Base-by-base conservation (phyloP, 495 filamentous ascomycete species). In the Xeromyces bisporus region DNA sequence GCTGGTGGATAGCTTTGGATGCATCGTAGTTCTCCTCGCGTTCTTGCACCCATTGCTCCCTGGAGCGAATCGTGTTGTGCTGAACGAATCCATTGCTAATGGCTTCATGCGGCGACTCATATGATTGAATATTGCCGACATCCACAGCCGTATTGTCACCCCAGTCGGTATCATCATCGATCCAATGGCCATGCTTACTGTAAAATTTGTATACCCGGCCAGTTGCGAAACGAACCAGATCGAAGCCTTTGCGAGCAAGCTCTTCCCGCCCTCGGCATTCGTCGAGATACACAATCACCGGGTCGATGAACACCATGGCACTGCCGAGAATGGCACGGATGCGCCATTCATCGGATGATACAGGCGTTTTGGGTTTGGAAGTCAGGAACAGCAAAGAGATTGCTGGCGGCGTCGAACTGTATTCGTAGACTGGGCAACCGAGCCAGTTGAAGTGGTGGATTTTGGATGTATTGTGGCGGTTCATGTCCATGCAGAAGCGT, bases 391-490 rank as follows among this genome's bases (percentile, higher is more conserved):
- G 48, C 2, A 61, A 40, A 0, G 53, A 62, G 4, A 53, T 36
- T 12, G 41, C 41, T 2, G 58, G 43, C 0, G 41, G 28, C 2
- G 56, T 62, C 0, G 21, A 5, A 23, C 48, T 56, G 12, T 33
- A 23, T 2, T 31, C 15, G 5, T 34, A 37, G 1, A 53, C 35
- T 2, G 37, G 37, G 3, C 29, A 0, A 0, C 50, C 42, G 3
- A 40, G 13, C 41, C 50, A 55, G 29, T 60, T 62, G 32, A 46
- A 50, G 28, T 64, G 60, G 14, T 62, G 59, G 20, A 21, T 21
- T 21, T 21, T 21, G 20, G 5, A 21, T 5, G 20, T 2, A 48
- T 27, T 1, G n/a, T 6, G 0, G 16, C 10, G 0, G 4, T 12
- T 11, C 23, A 2, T 10, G 13, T 26, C 26, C 2, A 36, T 31